Percentiles rank a stretch among this genome's conserved stretches.
Conservation (phyloP, 2,329 filamentous ascomycete genomes). For the Botrytis medusae region DNA sequence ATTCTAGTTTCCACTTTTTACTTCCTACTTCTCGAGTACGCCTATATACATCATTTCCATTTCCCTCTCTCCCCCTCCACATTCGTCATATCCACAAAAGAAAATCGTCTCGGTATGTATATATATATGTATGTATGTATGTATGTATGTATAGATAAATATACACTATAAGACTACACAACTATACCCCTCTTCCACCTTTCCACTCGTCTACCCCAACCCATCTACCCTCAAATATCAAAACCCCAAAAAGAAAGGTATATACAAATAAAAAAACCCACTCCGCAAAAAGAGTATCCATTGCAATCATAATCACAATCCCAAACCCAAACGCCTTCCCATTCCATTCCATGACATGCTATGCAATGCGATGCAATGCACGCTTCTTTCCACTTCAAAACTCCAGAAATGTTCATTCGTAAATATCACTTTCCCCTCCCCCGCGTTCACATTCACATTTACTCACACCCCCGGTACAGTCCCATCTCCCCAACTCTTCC, state of each 20-base stretch:
- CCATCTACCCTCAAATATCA: neutral
- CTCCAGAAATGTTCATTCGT: neutral
- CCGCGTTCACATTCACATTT: neutral
- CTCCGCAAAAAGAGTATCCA: neutral
- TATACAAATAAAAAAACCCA: neutral
- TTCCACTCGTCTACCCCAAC: too few relatives aligned
- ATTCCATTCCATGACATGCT: neutral
- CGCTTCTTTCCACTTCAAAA: neutral
- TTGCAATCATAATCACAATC: neutral
- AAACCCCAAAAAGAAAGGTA: neutral
- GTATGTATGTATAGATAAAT: neutral
- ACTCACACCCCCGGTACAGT: neutral
- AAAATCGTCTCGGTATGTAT: neutral
- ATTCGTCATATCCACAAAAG: neutral
- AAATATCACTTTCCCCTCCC: neutral
- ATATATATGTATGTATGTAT: too few relatives aligned
- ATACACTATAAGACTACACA: neutral
- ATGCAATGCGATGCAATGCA: neutral
- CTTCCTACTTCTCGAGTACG: neutral
- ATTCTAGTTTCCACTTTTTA: neutral
- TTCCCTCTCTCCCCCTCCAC: neutral
- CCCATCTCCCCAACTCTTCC: slow-evolving; percentile 12
- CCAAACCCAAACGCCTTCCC: neutral
- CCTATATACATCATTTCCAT: neutral
- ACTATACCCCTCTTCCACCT: neutral